Base-by-base conservation (phyloP, 1,284 basidiomycete species). In the Ceratobasidium sp. region DNA sequence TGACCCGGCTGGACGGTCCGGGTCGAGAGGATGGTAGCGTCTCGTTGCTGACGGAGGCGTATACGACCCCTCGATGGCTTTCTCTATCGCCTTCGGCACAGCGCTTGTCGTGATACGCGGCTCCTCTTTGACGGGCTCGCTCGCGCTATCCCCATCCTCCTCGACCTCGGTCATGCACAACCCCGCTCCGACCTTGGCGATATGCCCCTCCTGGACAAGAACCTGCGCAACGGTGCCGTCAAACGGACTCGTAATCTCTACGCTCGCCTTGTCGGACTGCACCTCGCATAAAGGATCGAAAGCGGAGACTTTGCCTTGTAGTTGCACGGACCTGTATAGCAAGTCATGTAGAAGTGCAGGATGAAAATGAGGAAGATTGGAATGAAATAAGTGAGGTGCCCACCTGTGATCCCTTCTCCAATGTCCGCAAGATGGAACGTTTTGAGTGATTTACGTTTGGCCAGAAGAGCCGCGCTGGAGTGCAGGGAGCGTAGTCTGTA, bases 281-380 rank as follows among this genome's bases (percentile, higher is more conserved):
- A 98, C 96, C 79, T 98, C 96, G 79, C 94, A 96, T 2, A 98
- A 85, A 0, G 92, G 87, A 76, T 98, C 95, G 80, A 98, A 98
- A 54, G 90, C 87, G 74, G 89, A 86, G 0, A 98, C 85, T 0
- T 80, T 79, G n/a, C 87, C 84, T 19, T 83, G 80, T 1, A 89
- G 86, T 77, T 88, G 85, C 39, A 94, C 89, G 79, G 81, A n/a
- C n/a, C n/a, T n/a, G n/a, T n/a, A n/a, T n/a, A n/a, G n/a, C n/a
- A 31, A 68, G 71, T 51, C 68, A 14, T 6, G 9, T 13, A 22
- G 31, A 13, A 5, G 48, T 16, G 59, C 64, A 46, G 46, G 16
- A 31, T 37, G 4, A 63, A 9, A n/a, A 24, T 9, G 41, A 37
- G 24, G 37, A n/a, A 37, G 51, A 8, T 34, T 31, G 19, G 34